Conservation (phyloP, 2,329 filamentous ascomycete genomes). For the Neopestalotiopsis rosae region DNA sequence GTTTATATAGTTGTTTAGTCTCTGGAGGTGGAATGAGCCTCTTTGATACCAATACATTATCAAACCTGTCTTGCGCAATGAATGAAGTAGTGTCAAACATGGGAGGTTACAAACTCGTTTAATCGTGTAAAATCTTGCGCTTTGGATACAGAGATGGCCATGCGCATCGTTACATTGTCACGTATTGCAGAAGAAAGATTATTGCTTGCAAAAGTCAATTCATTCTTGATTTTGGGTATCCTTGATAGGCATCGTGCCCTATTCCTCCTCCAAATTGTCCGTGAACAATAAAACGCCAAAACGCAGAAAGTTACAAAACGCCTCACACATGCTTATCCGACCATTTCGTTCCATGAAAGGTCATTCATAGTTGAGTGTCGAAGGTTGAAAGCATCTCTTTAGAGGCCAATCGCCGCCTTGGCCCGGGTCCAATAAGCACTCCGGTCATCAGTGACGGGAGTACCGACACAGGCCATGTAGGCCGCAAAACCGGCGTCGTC, state of each 20-base stretch:
- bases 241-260: not conserved
- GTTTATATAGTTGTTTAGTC: not conserved
- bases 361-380: too few species aligned
- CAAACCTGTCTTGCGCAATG: too few species aligned
- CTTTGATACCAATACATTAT: too few species aligned
- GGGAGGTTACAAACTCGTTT: too few species aligned
- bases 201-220: too few species aligned
- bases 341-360: too few species aligned
- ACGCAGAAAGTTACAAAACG: not conserved
- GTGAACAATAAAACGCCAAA: constrained; percentile 1
- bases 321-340: not conserved
- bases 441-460: constrained; percentile 38
- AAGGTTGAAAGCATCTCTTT: constrained; percentile 5
- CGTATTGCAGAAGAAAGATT: too few species aligned
- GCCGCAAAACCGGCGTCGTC: constrained; percentile 46
- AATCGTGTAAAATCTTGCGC: too few species aligned
- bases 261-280: not conserved
- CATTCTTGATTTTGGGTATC: too few species aligned
- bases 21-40: not conserved
- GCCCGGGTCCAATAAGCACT: constrained; percentile 49
- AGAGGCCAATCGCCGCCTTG: constrained; percentile 52
- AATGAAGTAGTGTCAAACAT: too few species aligned
- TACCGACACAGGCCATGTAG: constrained; percentile 56
- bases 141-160: too few species aligned
- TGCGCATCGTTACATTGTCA: too few species aligned